Evolutionary conservation across 495 filamentous ascomycete genomes (phyloP), one percentile per base, ranked within the genome.

Genomic region (Jackrogersella multiformis): DNA sequence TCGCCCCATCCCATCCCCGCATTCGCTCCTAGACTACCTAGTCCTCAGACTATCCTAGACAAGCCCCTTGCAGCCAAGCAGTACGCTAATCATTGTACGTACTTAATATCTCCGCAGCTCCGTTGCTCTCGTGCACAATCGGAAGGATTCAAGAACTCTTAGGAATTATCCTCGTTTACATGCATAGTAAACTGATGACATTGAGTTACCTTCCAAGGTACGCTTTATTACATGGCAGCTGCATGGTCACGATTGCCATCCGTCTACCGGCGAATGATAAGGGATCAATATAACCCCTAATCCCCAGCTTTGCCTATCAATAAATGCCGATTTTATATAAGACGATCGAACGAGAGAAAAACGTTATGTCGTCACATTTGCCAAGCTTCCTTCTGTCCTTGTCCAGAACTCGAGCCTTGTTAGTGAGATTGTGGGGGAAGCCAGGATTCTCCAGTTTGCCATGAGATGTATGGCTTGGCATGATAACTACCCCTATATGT

Each of bases 371-470:
- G 56, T 64, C 55, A 64, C 49, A 16, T 35, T 48, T 20, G 66
- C 61, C 56, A 69, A 69, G 61, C 66, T 69, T 64, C 61, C 61
- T 20, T 69, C 39, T n/a, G 61, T 42, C 66, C 66, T 61, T 64
- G 61, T 61, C 56, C 52, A 69, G 41, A 49, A 44, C 45, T 28
- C 20, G 13, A 57, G 18, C 28, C 48, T 42, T 23, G 42, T 42
- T 54, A 36, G 15, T 24, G 28, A 60, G 66, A 64, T 56, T 64
- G 61, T 64, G 66, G 66, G 66, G 61, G 56, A 69, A 41, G 20
- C 59, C 53, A 64, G 49, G 35, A 30, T 42, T 49, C 49, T 59
- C 51, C 28, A 51, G 60, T 64, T 56, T 53, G 44, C 55, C 42
- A 61, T 26, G 38, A 12, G 28, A 42, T 39, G 15, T 35, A 49